Base-by-base conservation (phyloP, 2,329 filamentous ascomycete genomes). In the Diaporthe humulicola region DNA sequence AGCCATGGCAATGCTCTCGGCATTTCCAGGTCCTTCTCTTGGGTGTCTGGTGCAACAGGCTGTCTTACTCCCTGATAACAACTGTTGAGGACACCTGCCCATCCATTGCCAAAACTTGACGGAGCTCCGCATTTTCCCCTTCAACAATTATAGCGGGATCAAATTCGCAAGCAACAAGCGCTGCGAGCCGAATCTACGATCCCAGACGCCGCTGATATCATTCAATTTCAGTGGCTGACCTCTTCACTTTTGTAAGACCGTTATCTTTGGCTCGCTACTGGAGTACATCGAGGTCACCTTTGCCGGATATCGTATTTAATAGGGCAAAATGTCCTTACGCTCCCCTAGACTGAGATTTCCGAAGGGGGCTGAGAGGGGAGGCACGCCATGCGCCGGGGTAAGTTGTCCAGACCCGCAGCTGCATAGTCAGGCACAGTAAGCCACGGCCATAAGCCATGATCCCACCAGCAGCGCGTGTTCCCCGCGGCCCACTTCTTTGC, bases 371-470 rank as follows among this genome's bases (percentile, higher is more conserved):
- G 19, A n/a, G 17, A 2, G 28, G 28, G 9, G 5, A 36, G 7
- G 22, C 28, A 30, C 6, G 40, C 40, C 40, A 48, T 48, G 60
- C 57, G 38, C 42, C 30, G 61, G 38, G 42, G 61, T 36, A 17
- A 52, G 61, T 33, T 50, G 61, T 12, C 19, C 38, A n/a, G 40
- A 36, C 19, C 17, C 28, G 42, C 19, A 50, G 30, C 42, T 19
- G 61, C 42, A 50, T 45, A 8, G 61, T 67, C 61, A 67, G 9
- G 19, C 61, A 67, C 61, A 33, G 42, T 67, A 50, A 67, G 61
- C 61, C 45, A 52, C 22, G 45, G 22, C 22, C 61, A 3, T 50
- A 19, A 67, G 61, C 61, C 61, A 25, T 22, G 30, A 36, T 67
- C 42, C 45, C 30, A 9, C 61, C 22, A n/a, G 30, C 61, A 28